A percentile compares a stretch with the other conserved stretches of the same genome.
phyloP scores from a whole-genome alignment of 495 filamentous ascomycete species.

The Hamigera avellanea region DNA sequence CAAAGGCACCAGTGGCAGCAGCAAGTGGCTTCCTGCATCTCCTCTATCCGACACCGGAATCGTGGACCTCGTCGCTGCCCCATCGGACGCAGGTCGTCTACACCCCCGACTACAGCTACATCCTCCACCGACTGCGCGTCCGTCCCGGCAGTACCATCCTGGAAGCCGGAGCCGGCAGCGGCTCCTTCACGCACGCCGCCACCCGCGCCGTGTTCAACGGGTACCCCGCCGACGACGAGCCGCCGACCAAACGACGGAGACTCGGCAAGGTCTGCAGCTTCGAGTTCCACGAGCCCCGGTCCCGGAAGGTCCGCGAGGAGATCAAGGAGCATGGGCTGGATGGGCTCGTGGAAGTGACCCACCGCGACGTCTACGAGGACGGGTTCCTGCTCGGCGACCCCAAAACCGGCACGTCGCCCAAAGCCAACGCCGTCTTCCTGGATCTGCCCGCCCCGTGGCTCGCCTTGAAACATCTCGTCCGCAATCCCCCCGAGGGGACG shows the following conservation, averaged over 20 bases:
- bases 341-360: conserved; percentile 64
- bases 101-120: conserved; percentile 92
- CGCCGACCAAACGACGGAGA: conserved; percentile 16
- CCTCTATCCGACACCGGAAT: conserved; percentile 81
- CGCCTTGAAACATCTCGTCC: conserved; percentile 72
- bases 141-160: conserved; percentile 72
- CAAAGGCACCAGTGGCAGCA: conserved; percentile 43
- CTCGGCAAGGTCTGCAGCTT: conserved; percentile 81
- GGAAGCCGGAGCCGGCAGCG: conserved; percentile 90
- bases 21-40: conserved; percentile 81
- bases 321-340: conserved; percentile 62
- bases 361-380: conserved; percentile 82
- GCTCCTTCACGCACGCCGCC: conserved; percentile 88
- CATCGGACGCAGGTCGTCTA: conserved; percentile 98
- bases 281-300: conserved; percentile 79
- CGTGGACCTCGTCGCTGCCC: conserved; percentile 82
- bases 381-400: conserved; percentile 56
- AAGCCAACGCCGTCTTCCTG: conserved; percentile 75
- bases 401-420: conserved; percentile 40
- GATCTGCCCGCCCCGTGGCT: conserved; percentile 91
- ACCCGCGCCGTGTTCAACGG: conserved; percentile 82
- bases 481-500: conserved; percentile 31
- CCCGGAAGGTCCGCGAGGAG: conserved; percentile 59
- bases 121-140: conserved; percentile 76
- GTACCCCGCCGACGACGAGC: conserved; percentile 35